These are phyloP conservation scores for Candida tetrigidarum DNA, from an alignment of 1,139 yeast genomes.

Conservation along the genomic window DNA sequence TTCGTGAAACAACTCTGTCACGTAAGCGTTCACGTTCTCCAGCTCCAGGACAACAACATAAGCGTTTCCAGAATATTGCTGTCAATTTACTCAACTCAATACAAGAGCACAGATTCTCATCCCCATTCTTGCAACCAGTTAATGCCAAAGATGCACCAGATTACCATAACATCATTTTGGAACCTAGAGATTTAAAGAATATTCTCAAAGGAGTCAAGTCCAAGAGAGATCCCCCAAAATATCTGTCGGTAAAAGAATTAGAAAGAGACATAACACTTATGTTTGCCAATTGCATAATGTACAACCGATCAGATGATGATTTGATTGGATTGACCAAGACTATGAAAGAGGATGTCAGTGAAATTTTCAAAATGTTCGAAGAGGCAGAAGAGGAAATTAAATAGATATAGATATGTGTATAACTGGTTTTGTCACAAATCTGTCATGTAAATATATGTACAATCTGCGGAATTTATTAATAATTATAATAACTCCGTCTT, in stretches of 20 bases:
- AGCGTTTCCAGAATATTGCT: conserved; percentile 58
- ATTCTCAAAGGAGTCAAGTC: conserved; percentile 59
- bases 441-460: too few relatives aligned
- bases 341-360: conserved; percentile 64
- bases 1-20: conserved; percentile 5
- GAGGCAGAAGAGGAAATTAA: conserved; percentile 36
- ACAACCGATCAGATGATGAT: conserved; percentile 68
- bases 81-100: conserved; percentile 65
- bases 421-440: too few relatives aligned
- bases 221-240: conserved; percentile 41
- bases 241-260: conserved; percentile 61
- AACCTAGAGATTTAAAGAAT: conserved; percentile 71
- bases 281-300: conserved; percentile 88
- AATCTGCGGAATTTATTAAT: too few relatives aligned
- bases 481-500: too few relatives aligned
- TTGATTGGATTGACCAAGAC: conserved; percentile 65
- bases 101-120: conserved; percentile 72
- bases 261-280: conserved; percentile 73
- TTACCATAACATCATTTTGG: conserved; percentile 61
- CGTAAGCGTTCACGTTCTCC: conserved; percentile 31
- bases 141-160: conserved; percentile 69
- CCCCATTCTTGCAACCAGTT: conserved; percentile 75
- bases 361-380: conserved; percentile 54
- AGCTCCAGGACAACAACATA: conserved; percentile 34
- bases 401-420: conserved; percentile 10